A percentile compares a stretch with the other conserved stretches of the same genome.
These are phyloP conservation scores for Periconia sp. DNA, from an alignment of 2,329 filamentous ascomycete species.

Conservation along the genomic window DNA sequence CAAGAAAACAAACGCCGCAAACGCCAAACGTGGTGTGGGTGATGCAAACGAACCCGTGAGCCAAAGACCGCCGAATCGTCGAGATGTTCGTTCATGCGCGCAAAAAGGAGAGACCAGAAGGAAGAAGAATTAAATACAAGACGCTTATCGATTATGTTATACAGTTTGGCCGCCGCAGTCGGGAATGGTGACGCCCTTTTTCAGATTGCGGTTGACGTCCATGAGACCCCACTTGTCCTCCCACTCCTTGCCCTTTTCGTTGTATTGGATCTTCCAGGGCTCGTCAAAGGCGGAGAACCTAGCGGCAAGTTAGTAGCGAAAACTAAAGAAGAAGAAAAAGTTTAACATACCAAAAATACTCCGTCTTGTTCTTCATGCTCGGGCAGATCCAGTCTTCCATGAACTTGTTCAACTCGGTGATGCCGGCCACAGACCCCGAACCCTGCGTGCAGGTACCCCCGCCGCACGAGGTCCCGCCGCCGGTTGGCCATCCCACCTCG, in stretches of 20 bases:
- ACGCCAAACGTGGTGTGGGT: no score
- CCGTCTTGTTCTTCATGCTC: slow-evolving; percentile 76
- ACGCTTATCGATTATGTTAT: neutral
- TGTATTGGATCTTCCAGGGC: slow-evolving; percentile 84
- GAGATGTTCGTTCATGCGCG: no score
- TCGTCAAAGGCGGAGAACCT: slow-evolving; percentile 95
- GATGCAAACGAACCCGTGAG: no score
- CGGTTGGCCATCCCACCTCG: slow-evolving; percentile 88
- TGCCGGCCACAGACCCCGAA: slow-evolving; percentile 73
- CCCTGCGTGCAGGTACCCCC: slow-evolving; percentile 56
- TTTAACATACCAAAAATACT: slow-evolving; percentile 80
- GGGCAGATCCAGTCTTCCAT: slow-evolving; percentile 84
- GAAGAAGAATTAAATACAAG: no score
- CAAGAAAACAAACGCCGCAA: no score
- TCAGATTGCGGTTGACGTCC: slow-evolving; percentile 81
- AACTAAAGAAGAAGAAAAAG: neutral
- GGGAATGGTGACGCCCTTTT: slow-evolving; percentile 80
- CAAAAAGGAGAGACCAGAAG: no score
- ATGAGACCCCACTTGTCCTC: slow-evolving; percentile 96
- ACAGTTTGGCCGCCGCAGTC: slow-evolving; percentile 78
- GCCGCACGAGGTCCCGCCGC: slow-evolving; percentile 79
- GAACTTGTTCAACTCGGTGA: slow-evolving; percentile 81
- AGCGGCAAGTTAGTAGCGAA: slow-evolving; percentile 6
- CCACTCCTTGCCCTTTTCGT: slow-evolving; percentile 70
- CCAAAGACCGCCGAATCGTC: no score